Evolutionary conservation across 768 basidiomycete genomes (phyloP), one percentile per base, ranked within the genome.

Genomic region (Boletellus ananas): DNA sequence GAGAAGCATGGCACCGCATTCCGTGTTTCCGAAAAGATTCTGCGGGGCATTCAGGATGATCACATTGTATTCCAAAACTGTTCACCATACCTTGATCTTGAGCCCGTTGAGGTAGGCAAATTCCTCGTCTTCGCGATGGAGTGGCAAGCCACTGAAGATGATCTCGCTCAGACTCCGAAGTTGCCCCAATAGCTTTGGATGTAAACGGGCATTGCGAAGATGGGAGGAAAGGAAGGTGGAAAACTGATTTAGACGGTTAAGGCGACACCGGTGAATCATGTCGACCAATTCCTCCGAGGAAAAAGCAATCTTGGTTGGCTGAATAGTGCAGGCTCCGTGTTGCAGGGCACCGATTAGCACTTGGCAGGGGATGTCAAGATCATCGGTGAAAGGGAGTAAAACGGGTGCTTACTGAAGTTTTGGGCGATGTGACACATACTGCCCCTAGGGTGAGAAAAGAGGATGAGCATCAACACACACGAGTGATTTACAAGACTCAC

Each of bases 381-480:
- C 64, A 56, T 64, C 61, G 49, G 12, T 10, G 16, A 31, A 47
- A 45, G 59, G 59, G 37, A 57, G 60, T 31, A 50, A 49, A 46
- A 47, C 45, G 47, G 40, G 43, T 16, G 72, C 84, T 73, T 68
- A 87, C 85, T 83, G 75, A 82, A 87, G 36, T 77, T 80, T 66
- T 89, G 85, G 25, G 70, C 88, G 53, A 89, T 89, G 68, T 89
- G 88, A 63, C 84, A 88, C 85, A 90, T 85, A 73, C 84, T 85
- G 50, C 88, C 87, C 75, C 86, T 88, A 71, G 47, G 58, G 29
- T 10, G 29, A 29, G 25, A 50, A 56, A 51, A 55, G 61, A 72
- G 71, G 64, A 69, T 61, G 37, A 73, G 64, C 63, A 58, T 60
- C 54, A 47, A 56, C 51, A 58, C 36, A 33, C 42, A 37, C 10